Evolutionary conservation across 225 moss, liverwort and hornwort genomes (phyloP).

Genomic region (Polytrichum formosum): DNA sequence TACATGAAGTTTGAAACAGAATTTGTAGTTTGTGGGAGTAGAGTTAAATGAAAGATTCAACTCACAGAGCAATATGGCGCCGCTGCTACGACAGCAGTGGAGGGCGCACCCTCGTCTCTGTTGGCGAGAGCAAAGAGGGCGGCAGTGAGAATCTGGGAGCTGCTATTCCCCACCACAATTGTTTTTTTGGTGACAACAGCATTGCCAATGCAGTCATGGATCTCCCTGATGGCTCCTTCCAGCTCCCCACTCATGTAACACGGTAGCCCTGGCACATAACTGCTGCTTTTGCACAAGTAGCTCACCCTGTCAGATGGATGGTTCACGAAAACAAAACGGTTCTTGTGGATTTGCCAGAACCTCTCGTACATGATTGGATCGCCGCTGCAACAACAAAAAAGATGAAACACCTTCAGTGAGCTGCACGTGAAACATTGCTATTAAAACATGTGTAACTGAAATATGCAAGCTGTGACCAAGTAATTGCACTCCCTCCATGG

Average conservation of each 20-base stretch:
- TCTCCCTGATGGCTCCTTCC: conserved; percentile 10
- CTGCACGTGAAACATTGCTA: too few relatives aligned
- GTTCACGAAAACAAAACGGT: conserved; percentile 11
- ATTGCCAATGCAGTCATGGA: conserved; percentile 33
- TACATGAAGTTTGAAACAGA: background rate
- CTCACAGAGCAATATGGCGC: conserved; percentile 27
- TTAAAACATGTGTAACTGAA: too few relatives aligned
- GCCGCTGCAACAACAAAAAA: conserved; percentile 16
- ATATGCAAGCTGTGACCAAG: too few relatives aligned
- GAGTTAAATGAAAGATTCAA: background rate
- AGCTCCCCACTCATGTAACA: conserved; percentile 13
- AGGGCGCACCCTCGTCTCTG: background rate
- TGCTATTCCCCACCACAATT: conserved; percentile 29
- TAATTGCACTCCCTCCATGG: too few relatives aligned
- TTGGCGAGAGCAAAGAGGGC: conserved; percentile 23
- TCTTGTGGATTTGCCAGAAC: conserved; percentile 29
- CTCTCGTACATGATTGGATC: conserved; percentile 35
- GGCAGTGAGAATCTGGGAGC: conserved; percentile 36
- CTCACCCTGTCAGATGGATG: conserved; percentile 17
- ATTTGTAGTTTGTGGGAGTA: background rate
- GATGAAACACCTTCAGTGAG: too few relatives aligned
- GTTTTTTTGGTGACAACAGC: conserved; percentile 3
- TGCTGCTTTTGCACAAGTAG: conserved; percentile 14
- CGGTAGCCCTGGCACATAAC: background rate
- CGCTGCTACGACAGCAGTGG: conserved; percentile 27